Evolutionary conservation across 768 basidiomycete genomes (phyloP).

Genomic region (Phaffia tasmanica): DNA sequence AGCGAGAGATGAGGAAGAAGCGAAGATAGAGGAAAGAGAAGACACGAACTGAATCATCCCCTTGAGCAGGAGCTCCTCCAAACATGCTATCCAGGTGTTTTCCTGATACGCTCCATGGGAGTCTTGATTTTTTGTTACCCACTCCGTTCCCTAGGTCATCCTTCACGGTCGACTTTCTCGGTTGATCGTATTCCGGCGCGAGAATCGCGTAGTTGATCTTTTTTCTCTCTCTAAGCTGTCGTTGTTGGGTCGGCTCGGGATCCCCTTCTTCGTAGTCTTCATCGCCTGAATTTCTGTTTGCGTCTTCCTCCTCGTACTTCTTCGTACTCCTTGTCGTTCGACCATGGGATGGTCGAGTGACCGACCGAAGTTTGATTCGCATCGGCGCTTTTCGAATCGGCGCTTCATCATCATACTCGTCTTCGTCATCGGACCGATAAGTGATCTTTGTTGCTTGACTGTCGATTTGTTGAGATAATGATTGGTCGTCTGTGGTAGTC

Average conservation of each 20-base stretch:
- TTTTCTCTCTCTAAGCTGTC: conserved; percentile 25
- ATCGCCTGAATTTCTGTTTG: neutral
- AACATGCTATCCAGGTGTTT: conserved; percentile 32
- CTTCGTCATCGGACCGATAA: too few relatives aligned
- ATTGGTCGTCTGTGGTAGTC: too few relatives aligned
- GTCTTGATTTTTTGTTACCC: neutral
- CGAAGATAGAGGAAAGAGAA: conserved; percentile 15
- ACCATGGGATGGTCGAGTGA: neutral
- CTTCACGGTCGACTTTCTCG: neutral
- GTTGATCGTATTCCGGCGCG: conserved; percentile 13
- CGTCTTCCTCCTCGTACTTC: conserved; percentile 1
- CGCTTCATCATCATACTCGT: too few relatives aligned
- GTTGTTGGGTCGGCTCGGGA: neutral
- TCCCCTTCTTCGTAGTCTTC: conserved; percentile 4
- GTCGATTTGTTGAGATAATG: too few relatives aligned
- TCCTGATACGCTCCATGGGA: conserved; percentile 30
- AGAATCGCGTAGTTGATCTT: conserved; percentile 23
- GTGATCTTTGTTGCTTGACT: too few relatives aligned
- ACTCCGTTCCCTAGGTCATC: conserved; percentile 9
- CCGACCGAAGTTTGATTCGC: neutral
- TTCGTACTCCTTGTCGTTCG: neutral
- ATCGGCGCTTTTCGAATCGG: conserved; percentile 1
- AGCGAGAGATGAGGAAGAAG: conserved; percentile 23
- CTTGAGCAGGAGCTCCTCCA: conserved; percentile 33
- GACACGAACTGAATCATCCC: conserved; percentile 20